Conservation (phyloP, 805 yeast genomes). For the Sugiyamaella lignohabitans region DNA sequence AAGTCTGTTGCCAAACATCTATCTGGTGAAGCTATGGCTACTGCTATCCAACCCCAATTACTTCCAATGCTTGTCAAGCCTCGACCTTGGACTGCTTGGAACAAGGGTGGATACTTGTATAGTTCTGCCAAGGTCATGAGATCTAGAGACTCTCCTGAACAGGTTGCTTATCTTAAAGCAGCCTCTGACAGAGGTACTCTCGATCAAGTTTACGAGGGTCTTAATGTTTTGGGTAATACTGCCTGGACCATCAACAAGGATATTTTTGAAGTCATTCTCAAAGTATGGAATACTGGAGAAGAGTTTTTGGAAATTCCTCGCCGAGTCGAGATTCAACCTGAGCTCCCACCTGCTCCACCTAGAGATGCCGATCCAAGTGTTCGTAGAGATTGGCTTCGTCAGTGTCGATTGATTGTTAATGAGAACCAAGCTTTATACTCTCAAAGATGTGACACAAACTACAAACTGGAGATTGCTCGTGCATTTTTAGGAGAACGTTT, state of each 20-base stretch:
- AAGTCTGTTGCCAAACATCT: conserved; percentile 57
- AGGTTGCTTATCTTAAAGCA: conserved; percentile 77
- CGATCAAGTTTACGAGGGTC: conserved; percentile 65
- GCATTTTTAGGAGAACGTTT: conserved; percentile 67
- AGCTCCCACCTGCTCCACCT: conserved; percentile 53
- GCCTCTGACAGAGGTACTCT: conserved; percentile 67
- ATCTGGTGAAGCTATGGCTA: conserved; percentile 57
- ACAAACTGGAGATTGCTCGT: conserved; percentile 90
- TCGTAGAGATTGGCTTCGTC: conserved; percentile 60
- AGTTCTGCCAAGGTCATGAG: conserved; percentile 61
- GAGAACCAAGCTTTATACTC: conserved; percentile 68
- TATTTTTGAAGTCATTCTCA: conserved; percentile 60
- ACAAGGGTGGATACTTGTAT: conserved; percentile 78
- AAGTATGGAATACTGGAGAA: conserved; percentile 84
- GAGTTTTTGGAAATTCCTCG: conserved; percentile 67
- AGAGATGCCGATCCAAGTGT: conserved; percentile 65
- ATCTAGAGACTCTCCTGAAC: conserved; percentile 81
- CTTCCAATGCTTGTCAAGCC: conserved; percentile 92
- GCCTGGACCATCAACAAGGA: conserved; percentile 86
- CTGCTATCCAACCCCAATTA: conserved; percentile 71
- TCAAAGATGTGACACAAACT: conserved; percentile 87
- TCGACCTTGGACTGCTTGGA: conserved; percentile 76
- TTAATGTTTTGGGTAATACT: conserved; percentile 79
- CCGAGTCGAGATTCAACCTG: conserved; percentile 38
- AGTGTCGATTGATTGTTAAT: conserved; percentile 50